Conservation (phyloP, 164 flowering plant genomes). For the Paratinospora sagittata region DNA sequence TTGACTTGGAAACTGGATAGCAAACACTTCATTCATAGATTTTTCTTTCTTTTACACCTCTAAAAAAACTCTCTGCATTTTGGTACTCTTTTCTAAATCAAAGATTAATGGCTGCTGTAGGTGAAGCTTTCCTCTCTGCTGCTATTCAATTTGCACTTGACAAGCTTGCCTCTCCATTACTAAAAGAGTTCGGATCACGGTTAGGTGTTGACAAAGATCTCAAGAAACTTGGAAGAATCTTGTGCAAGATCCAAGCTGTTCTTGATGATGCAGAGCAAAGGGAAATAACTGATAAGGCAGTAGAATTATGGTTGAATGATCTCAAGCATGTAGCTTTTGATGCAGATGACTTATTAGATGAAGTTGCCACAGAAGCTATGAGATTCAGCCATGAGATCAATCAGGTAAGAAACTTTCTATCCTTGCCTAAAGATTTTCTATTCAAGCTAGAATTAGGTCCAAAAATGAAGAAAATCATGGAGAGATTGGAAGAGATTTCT, state of each 20-base stretch:
- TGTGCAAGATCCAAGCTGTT: not conserved
- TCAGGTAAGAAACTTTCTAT: not conserved
- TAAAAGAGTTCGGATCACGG: not conserved
- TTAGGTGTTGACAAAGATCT: conserved; percentile 2
- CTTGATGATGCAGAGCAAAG: conserved; percentile 7
- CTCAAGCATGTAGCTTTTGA: conserved; percentile 6
- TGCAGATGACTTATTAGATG: conserved; percentile 5
- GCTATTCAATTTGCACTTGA: not conserved
- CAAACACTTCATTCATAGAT: no score
- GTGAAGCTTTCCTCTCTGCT: not conserved
- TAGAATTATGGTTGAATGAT: conserved; percentile 4
- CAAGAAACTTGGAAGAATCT: not conserved
- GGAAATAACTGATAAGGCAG: not conserved
- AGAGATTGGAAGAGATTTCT: conserved; percentile 4
- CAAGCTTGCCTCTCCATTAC: not conserved
- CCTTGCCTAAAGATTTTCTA: not conserved
- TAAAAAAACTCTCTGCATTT: no score
- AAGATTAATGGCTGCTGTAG: not conserved
- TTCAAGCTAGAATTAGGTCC: not conserved
- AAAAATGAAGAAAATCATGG: not conserved
- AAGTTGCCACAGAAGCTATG: not conserved
- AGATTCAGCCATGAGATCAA: not conserved
- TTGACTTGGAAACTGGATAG: no score
- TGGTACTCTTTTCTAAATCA: no score
- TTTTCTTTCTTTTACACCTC: no score